Conservation (phyloP, 306 rosid genomes). For the Begonia fuchsioides region DNA sequence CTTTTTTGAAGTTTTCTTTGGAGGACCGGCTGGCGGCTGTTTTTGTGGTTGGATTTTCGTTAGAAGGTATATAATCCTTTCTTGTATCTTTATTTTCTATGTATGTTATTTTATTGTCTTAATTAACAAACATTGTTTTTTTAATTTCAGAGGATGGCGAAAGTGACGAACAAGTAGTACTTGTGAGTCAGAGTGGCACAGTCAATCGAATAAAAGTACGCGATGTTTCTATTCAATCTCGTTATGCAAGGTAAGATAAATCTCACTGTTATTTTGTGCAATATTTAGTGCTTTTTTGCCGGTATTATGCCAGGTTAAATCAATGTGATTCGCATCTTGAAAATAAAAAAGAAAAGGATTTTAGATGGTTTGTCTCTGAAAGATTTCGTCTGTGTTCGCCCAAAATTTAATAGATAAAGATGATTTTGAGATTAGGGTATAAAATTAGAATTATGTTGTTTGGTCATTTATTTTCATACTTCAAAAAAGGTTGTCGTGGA, state of each 20-base stretch:
- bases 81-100: neutral
- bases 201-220: slow-evolving; percentile 94
- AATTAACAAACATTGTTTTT: neutral
- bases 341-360: too few species aligned
- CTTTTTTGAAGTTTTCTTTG: slow-evolving; percentile 39
- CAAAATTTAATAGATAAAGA: too few species aligned
- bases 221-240: slow-evolving; percentile 87
- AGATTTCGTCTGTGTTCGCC: too few species aligned
- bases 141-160: slow-evolving; percentile 57
- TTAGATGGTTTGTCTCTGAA: too few species aligned
- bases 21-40: slow-evolving; percentile 88
- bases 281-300: neutral
- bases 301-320: neutral
- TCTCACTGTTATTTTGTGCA: neutral
- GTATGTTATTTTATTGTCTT: neutral
- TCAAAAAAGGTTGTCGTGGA: too few species aligned
- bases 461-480: too few species aligned
- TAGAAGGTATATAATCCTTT: slow-evolving; percentile 41
- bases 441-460: too few species aligned
- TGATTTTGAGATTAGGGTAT: too few species aligned
- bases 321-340: neutral
- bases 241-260: slow-evolving; percentile 68
- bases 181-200: slow-evolving; percentile 93
- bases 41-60: slow-evolving; percentile 79
- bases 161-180: slow-evolving; percentile 98